Evolutionary conservation across 2,329 filamentous ascomycete species (phyloP).

Genomic region (Ceratocystis alfenasii): DNA sequence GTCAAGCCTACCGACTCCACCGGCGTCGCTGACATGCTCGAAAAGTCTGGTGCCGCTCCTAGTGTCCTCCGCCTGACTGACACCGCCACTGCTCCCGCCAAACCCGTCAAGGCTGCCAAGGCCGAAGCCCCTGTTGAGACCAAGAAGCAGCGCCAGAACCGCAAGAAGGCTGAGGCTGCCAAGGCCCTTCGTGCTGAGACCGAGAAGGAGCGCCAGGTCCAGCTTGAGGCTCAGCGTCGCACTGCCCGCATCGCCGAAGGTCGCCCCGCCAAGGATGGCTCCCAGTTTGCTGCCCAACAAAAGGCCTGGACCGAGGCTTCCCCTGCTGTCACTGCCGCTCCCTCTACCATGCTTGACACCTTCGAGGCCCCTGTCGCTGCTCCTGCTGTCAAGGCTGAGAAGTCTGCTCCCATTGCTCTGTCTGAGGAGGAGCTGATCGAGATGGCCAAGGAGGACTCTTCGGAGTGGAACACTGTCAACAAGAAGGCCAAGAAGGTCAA

Average conservation of each 20-base stretch:
- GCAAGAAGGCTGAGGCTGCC: conserved; percentile 71
- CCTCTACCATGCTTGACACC: conserved; percentile 46
- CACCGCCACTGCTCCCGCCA: conserved; percentile 51
- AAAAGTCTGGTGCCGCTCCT: conserved; percentile 54
- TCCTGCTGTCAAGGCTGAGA: conserved; percentile 31
- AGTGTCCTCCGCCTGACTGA: conserved; percentile 57
- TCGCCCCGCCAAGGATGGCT: conserved; percentile 70
- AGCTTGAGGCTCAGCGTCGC: conserved; percentile 73
- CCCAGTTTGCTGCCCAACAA: conserved; percentile 38
- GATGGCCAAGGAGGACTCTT: conserved; percentile 39
- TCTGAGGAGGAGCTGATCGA: conserved; percentile 53
- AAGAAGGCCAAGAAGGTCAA: conserved; percentile 33
- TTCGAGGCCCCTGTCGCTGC: conserved; percentile 27
- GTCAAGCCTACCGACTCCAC: conserved; percentile 45
- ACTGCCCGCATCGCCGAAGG: conserved; percentile 72
- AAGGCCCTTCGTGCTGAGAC: conserved; percentile 64
- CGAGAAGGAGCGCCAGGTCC: conserved; percentile 63
- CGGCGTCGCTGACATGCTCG: conserved; percentile 86
- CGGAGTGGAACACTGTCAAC: conserved; percentile 51
- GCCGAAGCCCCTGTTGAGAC: conserved; percentile 58
- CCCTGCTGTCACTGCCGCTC: conserved; percentile 30
- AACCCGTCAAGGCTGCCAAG: conserved; percentile 51
- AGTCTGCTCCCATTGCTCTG: conserved; percentile 33
- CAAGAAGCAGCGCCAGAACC: conserved; percentile 93
- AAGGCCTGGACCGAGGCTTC: conserved; percentile 34